Evolutionary conservation across 306 rosid genomes (phyloP).

Genomic region (Senna tora): DNA sequence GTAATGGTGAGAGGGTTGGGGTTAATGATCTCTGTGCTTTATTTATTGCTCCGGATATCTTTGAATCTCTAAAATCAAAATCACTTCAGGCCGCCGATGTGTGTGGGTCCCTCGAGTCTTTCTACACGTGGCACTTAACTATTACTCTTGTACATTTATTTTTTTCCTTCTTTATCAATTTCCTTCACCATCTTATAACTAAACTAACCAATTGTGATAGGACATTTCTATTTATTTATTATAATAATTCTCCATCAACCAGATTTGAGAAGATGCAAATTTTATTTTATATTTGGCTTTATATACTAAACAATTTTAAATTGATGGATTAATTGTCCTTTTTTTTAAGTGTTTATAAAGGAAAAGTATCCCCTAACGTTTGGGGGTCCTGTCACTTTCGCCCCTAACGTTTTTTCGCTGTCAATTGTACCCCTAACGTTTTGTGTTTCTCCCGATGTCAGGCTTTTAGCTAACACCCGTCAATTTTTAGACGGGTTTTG

Average conservation of each 20-base stretch:
- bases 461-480: too few species aligned
- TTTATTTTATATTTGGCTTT: too few species aligned
- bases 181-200: background rate
- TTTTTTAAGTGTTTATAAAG: too few species aligned
- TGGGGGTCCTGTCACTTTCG: too few species aligned
- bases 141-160: background rate
- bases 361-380: too few species aligned
- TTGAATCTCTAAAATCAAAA: background rate
- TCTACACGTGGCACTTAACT: background rate
- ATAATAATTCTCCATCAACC: constrained; percentile 21
- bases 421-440: too few species aligned
- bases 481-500: too few species aligned
- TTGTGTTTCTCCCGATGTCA: too few species aligned
- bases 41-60: constrained; percentile 27
- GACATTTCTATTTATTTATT: background rate
- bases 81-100: background rate
- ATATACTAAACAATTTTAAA: too few species aligned
- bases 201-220: background rate
- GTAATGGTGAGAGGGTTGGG: constrained; percentile 2
- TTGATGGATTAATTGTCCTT: too few species aligned
- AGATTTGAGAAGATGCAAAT: too few species aligned
- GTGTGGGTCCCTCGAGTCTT: background rate
- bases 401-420: too few species aligned
- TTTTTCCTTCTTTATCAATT: background rate
- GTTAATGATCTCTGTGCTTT: background rate